Conservation (phyloP, 2,329 filamentous ascomycete species). For the Diaporthe helianthi region DNA sequence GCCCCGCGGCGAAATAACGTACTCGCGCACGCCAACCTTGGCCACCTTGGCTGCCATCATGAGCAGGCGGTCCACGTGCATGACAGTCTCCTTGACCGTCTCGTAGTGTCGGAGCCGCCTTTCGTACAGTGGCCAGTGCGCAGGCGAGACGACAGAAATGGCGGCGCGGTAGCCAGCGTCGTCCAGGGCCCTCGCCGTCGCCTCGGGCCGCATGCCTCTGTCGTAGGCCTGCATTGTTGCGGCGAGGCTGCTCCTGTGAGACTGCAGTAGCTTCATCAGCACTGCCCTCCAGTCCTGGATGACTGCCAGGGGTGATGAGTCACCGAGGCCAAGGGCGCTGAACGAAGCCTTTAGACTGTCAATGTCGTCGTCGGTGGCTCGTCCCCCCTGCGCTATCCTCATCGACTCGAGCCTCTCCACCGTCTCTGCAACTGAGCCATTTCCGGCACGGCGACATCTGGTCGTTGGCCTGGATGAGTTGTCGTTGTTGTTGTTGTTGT, state of each 20-base stretch:
- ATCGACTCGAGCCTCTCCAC: conserved; percentile 26
- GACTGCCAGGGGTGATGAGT: conserved; percentile 44
- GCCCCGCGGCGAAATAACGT: conserved; percentile 52
- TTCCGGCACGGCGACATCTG: not conserved
- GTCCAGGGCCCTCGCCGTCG: conserved; percentile 51
- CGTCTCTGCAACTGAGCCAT: conserved; percentile 27
- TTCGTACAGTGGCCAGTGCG: conserved; percentile 52
- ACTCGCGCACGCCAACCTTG: conserved; percentile 48
- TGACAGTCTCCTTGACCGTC: conserved; percentile 50
- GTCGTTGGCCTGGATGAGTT: conserved; percentile 35
- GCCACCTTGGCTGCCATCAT: conserved; percentile 48
- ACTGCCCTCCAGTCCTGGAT: conserved; percentile 54
- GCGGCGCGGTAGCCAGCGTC: conserved; percentile 51
- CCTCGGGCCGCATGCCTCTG: conserved; percentile 50
- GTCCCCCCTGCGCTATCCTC: conserved; percentile 21
- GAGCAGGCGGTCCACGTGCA: conserved; percentile 49
- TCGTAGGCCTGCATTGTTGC: conserved; percentile 56
- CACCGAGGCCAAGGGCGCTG: not conserved
- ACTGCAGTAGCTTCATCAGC: conserved; percentile 51
- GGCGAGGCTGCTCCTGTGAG: conserved; percentile 49
- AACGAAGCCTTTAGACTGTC: conserved; percentile 9
- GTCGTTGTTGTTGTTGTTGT: too few relatives aligned
- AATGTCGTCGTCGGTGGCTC: conserved; percentile 39
- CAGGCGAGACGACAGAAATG: conserved; percentile 37
- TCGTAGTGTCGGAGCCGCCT: conserved; percentile 57